Conservation (phyloP, 371 early-diverging fungal species). For the Ecytonucleospora hepatopenaei region DNA sequence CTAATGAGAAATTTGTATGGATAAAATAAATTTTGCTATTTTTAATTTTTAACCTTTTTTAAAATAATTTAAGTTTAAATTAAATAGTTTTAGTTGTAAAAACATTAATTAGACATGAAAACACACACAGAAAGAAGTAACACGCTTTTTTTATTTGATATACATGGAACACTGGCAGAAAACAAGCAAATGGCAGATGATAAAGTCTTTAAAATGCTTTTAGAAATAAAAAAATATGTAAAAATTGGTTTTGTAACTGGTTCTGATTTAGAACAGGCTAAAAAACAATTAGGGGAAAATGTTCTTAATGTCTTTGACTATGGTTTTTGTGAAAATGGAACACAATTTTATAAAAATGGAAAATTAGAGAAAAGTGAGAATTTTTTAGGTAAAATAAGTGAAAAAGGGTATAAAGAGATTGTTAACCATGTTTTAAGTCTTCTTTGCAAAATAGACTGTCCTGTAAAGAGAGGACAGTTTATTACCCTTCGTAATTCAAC, state of each 20-base stretch:
- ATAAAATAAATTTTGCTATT: too few species aligned
- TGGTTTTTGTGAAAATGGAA: slow-evolving; percentile 94
- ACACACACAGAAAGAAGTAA: slow-evolving; percentile 13
- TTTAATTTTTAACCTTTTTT: too few species aligned
- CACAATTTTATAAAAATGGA: slow-evolving; percentile 77
- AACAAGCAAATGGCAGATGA: slow-evolving; percentile 60
- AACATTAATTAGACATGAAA: too few species aligned
- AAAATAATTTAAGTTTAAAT: too few species aligned
- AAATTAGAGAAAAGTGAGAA: slow-evolving; percentile 60
- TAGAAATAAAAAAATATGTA: slow-evolving; percentile 69
- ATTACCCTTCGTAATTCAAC: slow-evolving; percentile 94
- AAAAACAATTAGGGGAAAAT: slow-evolving; percentile 88
- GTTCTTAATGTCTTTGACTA: slow-evolving; percentile 81
- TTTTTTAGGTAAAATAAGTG: slow-evolving; percentile 81
- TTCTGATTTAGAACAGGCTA: slow-evolving; percentile 82
- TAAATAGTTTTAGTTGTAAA: too few species aligned
- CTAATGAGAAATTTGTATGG: too few species aligned
- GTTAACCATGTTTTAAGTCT: slow-evolving; percentile 79
- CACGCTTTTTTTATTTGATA: slow-evolving; percentile 74
- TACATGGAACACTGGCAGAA: slow-evolving; percentile 95
- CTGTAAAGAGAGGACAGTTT: slow-evolving; percentile 74
- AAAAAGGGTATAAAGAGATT: slow-evolving; percentile 79
- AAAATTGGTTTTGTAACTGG: slow-evolving; percentile 96
- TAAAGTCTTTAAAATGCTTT: slow-evolving; percentile 69
- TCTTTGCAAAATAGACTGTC: slow-evolving; percentile 79